phyloP scores from a whole-genome alignment of 306 rosid genomes.

The Castanea crenata region DNA sequence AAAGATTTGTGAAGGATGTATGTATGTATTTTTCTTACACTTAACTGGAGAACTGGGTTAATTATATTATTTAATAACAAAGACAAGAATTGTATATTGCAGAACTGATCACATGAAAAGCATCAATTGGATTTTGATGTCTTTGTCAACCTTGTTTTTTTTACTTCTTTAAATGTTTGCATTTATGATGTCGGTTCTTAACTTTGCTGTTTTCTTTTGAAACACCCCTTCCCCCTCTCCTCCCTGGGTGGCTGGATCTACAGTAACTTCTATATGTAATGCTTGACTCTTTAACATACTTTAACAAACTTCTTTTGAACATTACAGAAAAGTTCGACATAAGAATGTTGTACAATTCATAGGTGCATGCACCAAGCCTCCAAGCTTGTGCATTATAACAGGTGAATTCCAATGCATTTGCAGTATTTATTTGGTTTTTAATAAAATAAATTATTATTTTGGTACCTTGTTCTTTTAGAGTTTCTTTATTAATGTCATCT shows the following conservation, averaged over 20 bases:
- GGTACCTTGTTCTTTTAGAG: slow-evolving; percentile 10
- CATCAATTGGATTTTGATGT: not conserved
- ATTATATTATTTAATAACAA: not conserved
- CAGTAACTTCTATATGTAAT: not conserved
- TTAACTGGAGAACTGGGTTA: not conserved
- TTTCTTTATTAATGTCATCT: not conserved
- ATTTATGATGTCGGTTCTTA: not conserved
- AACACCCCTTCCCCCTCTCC: not conserved
- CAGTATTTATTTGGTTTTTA: not conserved
- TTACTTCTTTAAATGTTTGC: not conserved
- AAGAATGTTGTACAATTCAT: slow-evolving; percentile 99
- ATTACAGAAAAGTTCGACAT: slow-evolving; percentile 95
- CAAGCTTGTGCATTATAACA: slow-evolving; percentile 86
- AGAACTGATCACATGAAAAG: not conserved
- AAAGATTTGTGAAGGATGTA: not conserved
- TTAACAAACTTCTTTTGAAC: slow-evolving; percentile 25
- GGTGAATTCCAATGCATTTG: slow-evolving; percentile 46
- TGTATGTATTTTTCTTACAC: not conserved
- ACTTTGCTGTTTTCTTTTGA: not conserved
- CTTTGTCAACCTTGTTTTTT: not conserved
- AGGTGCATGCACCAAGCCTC: slow-evolving; percentile 96
- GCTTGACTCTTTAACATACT: not conserved
- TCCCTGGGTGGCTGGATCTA: not conserved
- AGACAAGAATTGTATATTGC: not conserved
- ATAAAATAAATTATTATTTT: slow-evolving; percentile 4